phyloP scores from a whole-genome alignment of 306 rosid species.

The Albizia julibrissin region DNA sequence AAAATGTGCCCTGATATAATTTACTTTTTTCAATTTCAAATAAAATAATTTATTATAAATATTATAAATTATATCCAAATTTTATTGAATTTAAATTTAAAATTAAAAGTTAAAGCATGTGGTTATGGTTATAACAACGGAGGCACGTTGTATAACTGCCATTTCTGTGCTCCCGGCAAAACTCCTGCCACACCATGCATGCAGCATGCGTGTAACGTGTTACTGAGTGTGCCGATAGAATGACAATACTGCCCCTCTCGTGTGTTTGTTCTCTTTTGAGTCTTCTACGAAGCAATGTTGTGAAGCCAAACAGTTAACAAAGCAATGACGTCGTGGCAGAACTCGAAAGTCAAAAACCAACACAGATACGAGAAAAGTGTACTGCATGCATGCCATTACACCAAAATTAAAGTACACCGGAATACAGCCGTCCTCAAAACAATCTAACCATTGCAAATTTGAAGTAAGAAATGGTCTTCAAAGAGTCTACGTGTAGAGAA shows the following conservation, averaged over 20 bases:
- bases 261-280: background rate
- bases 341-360: constrained; percentile 2
- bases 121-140: background rate
- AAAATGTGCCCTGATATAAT: background rate
- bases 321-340: background rate
- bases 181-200: background rate
- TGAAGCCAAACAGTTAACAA: background rate
- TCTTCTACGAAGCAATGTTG: background rate
- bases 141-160: background rate
- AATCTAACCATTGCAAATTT: constrained; percentile 18
- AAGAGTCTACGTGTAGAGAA: constrained; percentile 11
- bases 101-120: background rate
- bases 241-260: background rate
- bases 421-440: background rate
- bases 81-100: background rate
- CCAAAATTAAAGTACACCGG: background rate
- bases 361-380: constrained; percentile 22
- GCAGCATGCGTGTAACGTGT: background rate
- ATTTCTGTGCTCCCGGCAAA: background rate
- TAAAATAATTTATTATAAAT: background rate
- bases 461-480: background rate
- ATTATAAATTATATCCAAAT: background rate
- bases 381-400: constrained; percentile 9
- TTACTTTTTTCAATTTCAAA: background rate
- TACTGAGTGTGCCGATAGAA: background rate